Percentiles rank a stretch among this genome's conserved stretches.
Conservation (phyloP, 768 basidiomycete species). For the Lactifluus rugatus region DNA sequence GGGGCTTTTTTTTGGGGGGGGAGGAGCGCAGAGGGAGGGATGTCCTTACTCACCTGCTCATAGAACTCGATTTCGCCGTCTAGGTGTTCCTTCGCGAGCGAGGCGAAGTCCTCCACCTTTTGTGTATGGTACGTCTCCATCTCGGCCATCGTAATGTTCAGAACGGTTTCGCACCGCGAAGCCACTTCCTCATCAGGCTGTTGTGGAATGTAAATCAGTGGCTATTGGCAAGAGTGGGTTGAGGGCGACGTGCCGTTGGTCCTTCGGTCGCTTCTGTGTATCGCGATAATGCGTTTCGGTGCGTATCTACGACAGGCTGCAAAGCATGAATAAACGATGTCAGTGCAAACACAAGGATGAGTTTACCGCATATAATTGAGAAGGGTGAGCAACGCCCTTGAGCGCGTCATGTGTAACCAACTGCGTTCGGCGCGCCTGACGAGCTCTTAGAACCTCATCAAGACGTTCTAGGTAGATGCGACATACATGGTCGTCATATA, state of each 20-base stretch:
- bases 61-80: conserved; percentile 72
- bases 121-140: conserved; percentile 72
- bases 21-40: no score
- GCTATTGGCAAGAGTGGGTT: not conserved
- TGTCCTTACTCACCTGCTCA: conserved; percentile 42
- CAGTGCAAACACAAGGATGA: conserved; percentile 1
- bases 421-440: conserved; percentile 62
- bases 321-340: not conserved
- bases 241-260: conserved; percentile 26
- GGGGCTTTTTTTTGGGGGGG: conserved; percentile 46
- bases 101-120: conserved; percentile 59
- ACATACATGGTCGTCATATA: conserved; percentile 71
- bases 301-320: conserved; percentile 67
- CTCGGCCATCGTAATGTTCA: conserved; percentile 85
- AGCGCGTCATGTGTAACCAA: conserved; percentile 66
- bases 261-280: conserved; percentile 45
- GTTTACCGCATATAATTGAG: conserved; percentile 54
- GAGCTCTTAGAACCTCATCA: conserved; percentile 4
- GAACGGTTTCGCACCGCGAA: conserved; percentile 74
- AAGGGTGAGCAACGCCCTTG: conserved; percentile 69
- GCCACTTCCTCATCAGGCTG: conserved; percentile 58
- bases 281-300: conserved; percentile 54
- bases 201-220: conserved; percentile 22
- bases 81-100: conserved; percentile 53
- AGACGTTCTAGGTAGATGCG: not conserved